Evolutionary conservation across 495 filamentous ascomycete genomes (phyloP).

Genomic region (Neurospora tetraspora): DNA sequence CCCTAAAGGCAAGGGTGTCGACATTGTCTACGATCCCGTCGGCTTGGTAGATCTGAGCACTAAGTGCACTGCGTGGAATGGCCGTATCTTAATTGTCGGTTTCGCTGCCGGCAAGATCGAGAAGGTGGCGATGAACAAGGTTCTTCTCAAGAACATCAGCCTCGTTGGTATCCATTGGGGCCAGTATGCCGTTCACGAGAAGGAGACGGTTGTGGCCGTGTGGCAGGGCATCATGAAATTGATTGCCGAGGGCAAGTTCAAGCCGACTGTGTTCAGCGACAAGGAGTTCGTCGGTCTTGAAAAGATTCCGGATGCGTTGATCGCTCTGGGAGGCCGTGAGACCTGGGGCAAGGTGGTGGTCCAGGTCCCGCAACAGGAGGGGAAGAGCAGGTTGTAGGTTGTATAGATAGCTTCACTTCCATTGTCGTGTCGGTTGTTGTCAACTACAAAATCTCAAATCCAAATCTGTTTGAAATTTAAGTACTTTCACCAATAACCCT

Average conservation of each 20-base stretch:
- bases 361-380: conserved; percentile 58
- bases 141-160: conserved; percentile 87
- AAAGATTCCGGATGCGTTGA: conserved; percentile 63
- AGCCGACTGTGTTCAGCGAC: conserved; percentile 71
- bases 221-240: conserved; percentile 77
- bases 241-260: conserved; percentile 68
- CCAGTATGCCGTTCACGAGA: conserved; percentile 64
- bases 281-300: conserved; percentile 75
- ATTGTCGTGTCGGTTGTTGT: not conserved
- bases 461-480: not conserved
- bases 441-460: not conserved
- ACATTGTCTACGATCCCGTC: conserved; percentile 87
- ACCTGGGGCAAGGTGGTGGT: conserved; percentile 98
- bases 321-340: conserved; percentile 65
- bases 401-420: not conserved
- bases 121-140: conserved; percentile 84
- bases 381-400: conserved; percentile 40
- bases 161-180: conserved; percentile 91
- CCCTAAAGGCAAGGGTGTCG: conserved; percentile 62
- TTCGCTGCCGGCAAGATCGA: conserved; percentile 87
- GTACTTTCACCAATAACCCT: conserved; percentile 1
- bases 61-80: conserved; percentile 89
- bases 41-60: conserved; percentile 74
- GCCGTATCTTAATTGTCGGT: conserved; percentile 74
- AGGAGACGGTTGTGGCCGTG: conserved; percentile 56